These are phyloP conservation scores for Aspergillus bertholletiae DNA, from an alignment of 495 filamentous ascomycete genomes.

Conservation along the genomic window DNA sequence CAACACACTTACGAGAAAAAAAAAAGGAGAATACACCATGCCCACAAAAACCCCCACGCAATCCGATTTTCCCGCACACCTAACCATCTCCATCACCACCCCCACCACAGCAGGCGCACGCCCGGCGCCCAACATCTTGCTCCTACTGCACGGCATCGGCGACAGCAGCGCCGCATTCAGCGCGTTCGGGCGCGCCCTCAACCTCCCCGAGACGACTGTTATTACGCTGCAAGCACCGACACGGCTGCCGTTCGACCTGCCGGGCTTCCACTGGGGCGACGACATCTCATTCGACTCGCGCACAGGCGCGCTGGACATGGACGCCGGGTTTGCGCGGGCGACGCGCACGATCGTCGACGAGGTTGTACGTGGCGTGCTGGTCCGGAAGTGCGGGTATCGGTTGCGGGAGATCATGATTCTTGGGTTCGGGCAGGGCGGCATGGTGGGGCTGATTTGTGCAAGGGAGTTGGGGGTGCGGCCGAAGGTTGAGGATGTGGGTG, in stretches of 20 bases:
- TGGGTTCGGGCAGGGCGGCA: conserved; percentile 87
- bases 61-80: conserved; percentile 50
- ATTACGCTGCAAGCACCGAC: conserved; percentile 71
- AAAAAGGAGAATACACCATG: too few species aligned
- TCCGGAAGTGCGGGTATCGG: conserved; percentile 68
- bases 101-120: background rate
- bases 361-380: conserved; percentile 58
- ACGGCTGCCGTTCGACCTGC: conserved; percentile 69
- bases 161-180: conserved; percentile 70
- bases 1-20: too few species aligned
- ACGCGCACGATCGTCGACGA: conserved; percentile 46
- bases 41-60: conserved; percentile 30
- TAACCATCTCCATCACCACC: conserved; percentile 37
- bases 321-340: conserved; percentile 68
- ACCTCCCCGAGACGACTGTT: conserved; percentile 74
- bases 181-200: conserved; percentile 65
- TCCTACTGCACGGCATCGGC: conserved; percentile 89
- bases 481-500: conserved; percentile 10
- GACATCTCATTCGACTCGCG: conserved; percentile 66
- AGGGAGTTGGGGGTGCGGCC: conserved; percentile 22
- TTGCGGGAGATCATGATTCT: conserved; percentile 68
- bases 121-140: conserved; percentile 65
- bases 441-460: conserved; percentile 63
- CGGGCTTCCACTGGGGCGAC: conserved; percentile 91
- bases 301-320: conserved; percentile 67